Evolutionary conservation across 2,329 filamentous ascomycete genomes (phyloP).

Genomic region (Tolypocladium nubicola): DNA sequence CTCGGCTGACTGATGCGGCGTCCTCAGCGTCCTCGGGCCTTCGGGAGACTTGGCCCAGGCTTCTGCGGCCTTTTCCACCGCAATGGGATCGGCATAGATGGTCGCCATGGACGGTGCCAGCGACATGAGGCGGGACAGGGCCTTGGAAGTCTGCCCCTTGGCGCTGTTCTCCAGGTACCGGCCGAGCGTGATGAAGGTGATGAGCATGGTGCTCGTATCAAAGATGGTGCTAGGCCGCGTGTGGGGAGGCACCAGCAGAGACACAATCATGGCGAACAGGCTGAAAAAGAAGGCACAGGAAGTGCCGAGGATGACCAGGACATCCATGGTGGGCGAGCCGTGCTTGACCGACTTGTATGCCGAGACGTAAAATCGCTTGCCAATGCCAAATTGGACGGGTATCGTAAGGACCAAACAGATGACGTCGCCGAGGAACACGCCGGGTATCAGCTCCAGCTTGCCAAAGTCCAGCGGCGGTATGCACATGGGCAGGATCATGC

Average conservation of each 20-base stretch:
- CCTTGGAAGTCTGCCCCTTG: slow-evolving; percentile 93
- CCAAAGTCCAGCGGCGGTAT: slow-evolving; percentile 70
- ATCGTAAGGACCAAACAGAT: slow-evolving; percentile 76
- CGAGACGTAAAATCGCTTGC: slow-evolving; percentile 84
- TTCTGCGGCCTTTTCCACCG: slow-evolving; percentile 82
- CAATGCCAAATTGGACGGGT: slow-evolving; percentile 93
- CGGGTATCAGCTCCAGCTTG: slow-evolving; percentile 51
- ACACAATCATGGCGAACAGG: slow-evolving; percentile 74
- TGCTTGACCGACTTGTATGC: slow-evolving; percentile 93
- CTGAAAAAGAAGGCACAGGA: slow-evolving; percentile 97
- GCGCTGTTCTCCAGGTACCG: slow-evolving; percentile 88
- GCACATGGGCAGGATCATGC: slow-evolving; percentile 91
- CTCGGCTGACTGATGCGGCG: slow-evolving; percentile 17
- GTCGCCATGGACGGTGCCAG: slow-evolving; percentile 93
- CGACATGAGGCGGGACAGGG: slow-evolving; percentile 88
- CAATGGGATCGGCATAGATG: slow-evolving; percentile 90
- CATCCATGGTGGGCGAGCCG: slow-evolving; percentile 92
- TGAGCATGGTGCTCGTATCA: slow-evolving; percentile 96
- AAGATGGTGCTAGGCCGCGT: slow-evolving; percentile 80
- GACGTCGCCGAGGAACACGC: slow-evolving; percentile 81
- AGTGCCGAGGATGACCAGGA: slow-evolving; percentile 86
- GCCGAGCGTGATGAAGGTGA: slow-evolving; percentile 87
- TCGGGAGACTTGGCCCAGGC: slow-evolving; percentile 43
- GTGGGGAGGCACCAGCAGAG: slow-evolving; percentile 64
- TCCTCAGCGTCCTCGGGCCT: slow-evolving; percentile 29